Evolutionary conservation across 2,329 filamentous ascomycete species (phyloP), one percentile per base, ranked within the genome.

Genomic region (Microcera coccophila): DNA sequence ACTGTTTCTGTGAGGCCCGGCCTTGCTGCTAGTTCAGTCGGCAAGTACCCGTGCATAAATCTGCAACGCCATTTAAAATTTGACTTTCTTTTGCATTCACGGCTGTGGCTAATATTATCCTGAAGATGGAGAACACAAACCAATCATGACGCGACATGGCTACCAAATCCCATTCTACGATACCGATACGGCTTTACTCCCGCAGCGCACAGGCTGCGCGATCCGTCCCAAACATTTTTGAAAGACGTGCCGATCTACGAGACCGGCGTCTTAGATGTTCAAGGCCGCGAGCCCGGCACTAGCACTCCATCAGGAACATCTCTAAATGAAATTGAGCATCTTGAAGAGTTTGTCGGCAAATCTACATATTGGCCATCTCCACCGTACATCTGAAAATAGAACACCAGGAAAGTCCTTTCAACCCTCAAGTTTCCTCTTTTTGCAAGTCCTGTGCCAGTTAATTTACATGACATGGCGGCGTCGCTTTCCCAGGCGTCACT

Each of bases 1-100:
- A 47, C 42, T 50, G 49, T 42, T 58, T 58, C 53, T 42, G 46
- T 52, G 48, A 51, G 37, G 29, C 39, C 49, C 55, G 53, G 55
- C 52, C 52, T 53, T 49, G 43, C 53, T 53, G 55, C 52, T 52
- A 36, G 38, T 12, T 26, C 7, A 12, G 29, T 8, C 15, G 11
- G 5, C 29, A 5, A 32, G 12, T 5, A 32, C 9, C 16, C 17
- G 16, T 35, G 33, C 33, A 35, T 35, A 35, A 35, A 16, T n/a
- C 33, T 43, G 45, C 45, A 43, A 52, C 53, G 53, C 38, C 21
- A 42, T 52, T 42, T 53, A 55, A 58, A 58, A 58, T 58, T 58
- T 41, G 38, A 58, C 47, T 42, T 47, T 39, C 42, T 33, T 36
- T 31, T 20, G 44, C 44, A 35, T 48, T 43, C 48, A 42, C 38